Base-by-base conservation (phyloP, 2,329 filamentous ascomycete species). In the Seiridium unicorne region DNA sequence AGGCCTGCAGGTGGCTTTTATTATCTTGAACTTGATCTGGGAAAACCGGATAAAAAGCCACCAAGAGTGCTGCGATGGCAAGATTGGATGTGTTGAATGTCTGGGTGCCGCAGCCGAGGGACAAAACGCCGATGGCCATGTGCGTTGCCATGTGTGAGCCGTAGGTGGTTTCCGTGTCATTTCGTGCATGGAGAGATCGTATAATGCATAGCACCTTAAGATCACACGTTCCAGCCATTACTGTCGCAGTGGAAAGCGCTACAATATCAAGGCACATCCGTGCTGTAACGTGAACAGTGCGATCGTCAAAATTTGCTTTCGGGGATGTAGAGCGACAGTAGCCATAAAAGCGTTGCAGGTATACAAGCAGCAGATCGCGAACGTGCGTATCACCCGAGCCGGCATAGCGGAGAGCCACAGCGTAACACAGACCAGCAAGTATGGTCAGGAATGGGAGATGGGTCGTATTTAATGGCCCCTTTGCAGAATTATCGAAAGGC, bases 151-250 rank as follows among this genome's bases (percentile, higher is more conserved):
- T 85, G 71, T 99, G 94, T 58, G 92, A 97, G 51, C 95, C 95
- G 70, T 97, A 99, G 0, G 93, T 89, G 0, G 90, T 94, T 44
- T 95, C 91, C 1, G 84, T 79, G 60, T 97, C 91, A 57, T 93
- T 88, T 13, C 93, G 88, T 31, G 93, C 94, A 72, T 99, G 96
- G 44, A 99, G 84, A 13, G 91, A 87, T 13, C 95, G 89, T 38
- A 99, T 82, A 11, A 94, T 89, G 31, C 95, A 89, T 68, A 98
- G 90, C 1, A 97, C 88, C 2, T 85, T 78, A 26, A 99, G 79
- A 70, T 99, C 96, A 44, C 96, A 95, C 0, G 93, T 97, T 35
- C 95, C 95, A 5, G 96, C 93, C 94, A 98, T 98, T 56, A 98
- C 92, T 2, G 90, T 92, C 0, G 95, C 89, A 31, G 87, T 86